Conservation (phyloP, 371 early-diverging fungal species). For the Mucor saturninus region DNA sequence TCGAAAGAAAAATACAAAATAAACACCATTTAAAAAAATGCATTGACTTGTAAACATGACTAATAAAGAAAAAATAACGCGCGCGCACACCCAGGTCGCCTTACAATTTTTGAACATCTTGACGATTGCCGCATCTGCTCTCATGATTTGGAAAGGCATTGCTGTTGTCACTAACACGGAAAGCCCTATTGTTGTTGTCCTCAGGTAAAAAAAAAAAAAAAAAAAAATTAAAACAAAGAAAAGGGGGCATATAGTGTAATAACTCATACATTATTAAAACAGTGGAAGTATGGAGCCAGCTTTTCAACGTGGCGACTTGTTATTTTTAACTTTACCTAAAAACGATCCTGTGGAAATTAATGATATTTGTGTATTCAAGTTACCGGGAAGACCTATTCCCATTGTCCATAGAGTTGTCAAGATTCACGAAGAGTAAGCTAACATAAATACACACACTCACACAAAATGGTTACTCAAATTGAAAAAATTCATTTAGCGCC, state of each 20-base stretch:
- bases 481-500: conserved; percentile 38
- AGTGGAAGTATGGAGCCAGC: conserved; percentile 99
- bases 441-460: too few species aligned
- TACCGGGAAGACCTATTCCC: conserved; percentile 91
- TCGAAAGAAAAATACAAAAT: too few species aligned
- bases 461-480: neutral
- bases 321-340: conserved; percentile 80
- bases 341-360: conserved; percentile 81
- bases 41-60: neutral
- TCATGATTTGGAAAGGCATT: conserved; percentile 97
- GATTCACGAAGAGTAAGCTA: conserved; percentile 76
- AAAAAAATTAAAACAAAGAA: neutral
- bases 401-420: conserved; percentile 98
- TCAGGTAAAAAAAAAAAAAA: conserved; percentile 55
- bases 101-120: conserved; percentile 80
- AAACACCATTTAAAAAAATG: neutral
- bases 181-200: conserved; percentile 98
- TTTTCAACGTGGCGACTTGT: conserved; percentile 96
- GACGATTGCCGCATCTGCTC: conserved; percentile 87
- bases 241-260: too few species aligned
- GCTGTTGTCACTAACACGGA: conserved; percentile 90
- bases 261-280: neutral
- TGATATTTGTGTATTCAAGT: conserved; percentile 97
- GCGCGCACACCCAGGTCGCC: conserved; percentile 47
- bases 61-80: neutral